A percentile compares a stretch with the other conserved stretches of the same genome.
These are phyloP conservation scores for Leccinum uliginosum DNA, from an alignment of 768 basidiomycete genomes.

Conservation along the genomic window DNA sequence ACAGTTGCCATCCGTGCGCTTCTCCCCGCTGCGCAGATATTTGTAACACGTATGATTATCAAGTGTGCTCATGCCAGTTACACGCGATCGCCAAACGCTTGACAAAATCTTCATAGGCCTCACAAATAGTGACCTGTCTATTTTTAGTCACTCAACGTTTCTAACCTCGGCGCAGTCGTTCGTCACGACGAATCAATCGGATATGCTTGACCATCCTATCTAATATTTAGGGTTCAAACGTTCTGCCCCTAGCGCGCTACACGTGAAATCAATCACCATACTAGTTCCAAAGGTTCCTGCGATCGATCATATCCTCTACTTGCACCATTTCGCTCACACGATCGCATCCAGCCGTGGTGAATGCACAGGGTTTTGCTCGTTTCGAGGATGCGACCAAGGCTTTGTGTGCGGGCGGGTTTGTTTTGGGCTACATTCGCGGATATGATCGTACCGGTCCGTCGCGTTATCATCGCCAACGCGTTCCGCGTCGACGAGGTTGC, in stretches of 20 bases:
- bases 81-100: too few species aligned
- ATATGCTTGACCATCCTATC: background rate
- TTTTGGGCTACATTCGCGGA: slow-evolving; percentile 3
- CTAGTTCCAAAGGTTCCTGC: slow-evolving; percentile 1
- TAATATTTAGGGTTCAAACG: slow-evolving; percentile 7
- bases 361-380: background rate
- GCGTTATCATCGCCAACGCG: background rate
- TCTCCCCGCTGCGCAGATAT: too few species aligned
- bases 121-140: slow-evolving; percentile 4
- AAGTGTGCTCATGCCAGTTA: too few species aligned
- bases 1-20: too few species aligned
- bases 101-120: too few species aligned
- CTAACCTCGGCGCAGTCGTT: background rate
- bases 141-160: background rate
- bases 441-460: background rate
- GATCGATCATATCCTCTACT: slow-evolving; percentile 5
- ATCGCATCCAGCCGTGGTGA: background rate
- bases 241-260: slow-evolving; percentile 4
- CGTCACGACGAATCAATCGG: slow-evolving; percentile 2
- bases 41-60: too few species aligned
- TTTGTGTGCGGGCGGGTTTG: background rate
- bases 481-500: background rate
- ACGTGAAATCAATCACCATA: slow-evolving; percentile 15
- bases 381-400: background rate
- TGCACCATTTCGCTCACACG: background rate